These are phyloP conservation scores for Verticillium nonalfalfae DNA, from an alignment of 2,329 filamentous ascomycete genomes.

Conservation along the genomic window DNA sequence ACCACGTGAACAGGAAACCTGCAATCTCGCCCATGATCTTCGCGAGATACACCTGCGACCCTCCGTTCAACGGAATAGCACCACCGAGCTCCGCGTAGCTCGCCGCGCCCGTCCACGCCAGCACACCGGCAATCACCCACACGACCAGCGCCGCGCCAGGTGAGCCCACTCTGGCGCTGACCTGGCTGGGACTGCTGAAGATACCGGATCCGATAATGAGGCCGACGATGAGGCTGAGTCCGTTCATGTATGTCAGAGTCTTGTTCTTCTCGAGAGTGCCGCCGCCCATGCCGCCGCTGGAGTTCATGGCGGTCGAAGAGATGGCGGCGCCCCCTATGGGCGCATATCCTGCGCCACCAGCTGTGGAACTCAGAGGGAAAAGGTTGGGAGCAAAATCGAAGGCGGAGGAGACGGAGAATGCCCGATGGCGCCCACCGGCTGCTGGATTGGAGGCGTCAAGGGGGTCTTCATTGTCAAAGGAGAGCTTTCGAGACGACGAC, in stretches of 20 bases:
- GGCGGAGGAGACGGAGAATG: conserved; percentile 84
- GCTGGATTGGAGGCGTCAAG: conserved; percentile 57
- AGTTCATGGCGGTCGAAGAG: conserved; percentile 25
- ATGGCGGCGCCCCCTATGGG: conserved; percentile 78
- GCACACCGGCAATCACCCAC: conserved; percentile 82
- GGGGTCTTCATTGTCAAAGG: conserved; percentile 81
- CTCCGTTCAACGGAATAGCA: conserved; percentile 91
- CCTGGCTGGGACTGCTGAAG: conserved; percentile 89
- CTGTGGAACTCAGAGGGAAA: conserved; percentile 83
- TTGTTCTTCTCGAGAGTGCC: conserved; percentile 92
- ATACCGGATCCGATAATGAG: conserved; percentile 95
- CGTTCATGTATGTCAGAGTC: conserved; percentile 90
- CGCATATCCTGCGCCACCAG: conserved; percentile 70
- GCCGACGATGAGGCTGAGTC: conserved; percentile 82
- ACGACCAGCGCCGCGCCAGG: conserved; percentile 86
- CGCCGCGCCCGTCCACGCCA: conserved; percentile 93
- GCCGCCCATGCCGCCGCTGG: conserved; percentile 50
- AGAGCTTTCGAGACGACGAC: conserved; percentile 86
- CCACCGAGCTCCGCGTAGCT: conserved; percentile 95
- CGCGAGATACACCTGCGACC: conserved; percentile 85
- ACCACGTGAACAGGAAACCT: conserved; percentile 96
- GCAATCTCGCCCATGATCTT: conserved; percentile 94
- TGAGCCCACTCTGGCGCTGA: conserved; percentile 86
- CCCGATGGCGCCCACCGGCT: conserved; percentile 46
- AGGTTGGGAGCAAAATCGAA: conserved; percentile 95